phyloP scores from a whole-genome alignment of 1,284 basidiomycete genomes.

The Trichosporon sp. region DNA sequence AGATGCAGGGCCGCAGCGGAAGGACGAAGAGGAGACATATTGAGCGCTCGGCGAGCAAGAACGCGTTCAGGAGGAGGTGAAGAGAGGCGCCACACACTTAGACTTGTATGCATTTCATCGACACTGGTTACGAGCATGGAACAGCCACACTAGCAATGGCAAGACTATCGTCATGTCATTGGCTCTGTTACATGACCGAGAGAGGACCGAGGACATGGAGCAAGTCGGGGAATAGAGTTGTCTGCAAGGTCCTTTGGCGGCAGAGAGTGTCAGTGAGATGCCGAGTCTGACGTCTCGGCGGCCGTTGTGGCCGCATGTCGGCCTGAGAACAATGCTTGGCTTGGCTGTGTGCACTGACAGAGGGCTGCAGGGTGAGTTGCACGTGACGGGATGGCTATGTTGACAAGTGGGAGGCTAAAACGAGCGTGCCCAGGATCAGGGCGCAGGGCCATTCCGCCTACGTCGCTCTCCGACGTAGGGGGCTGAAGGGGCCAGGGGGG shows the following conservation, averaged over 20 bases:
- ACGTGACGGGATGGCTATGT: background rate
- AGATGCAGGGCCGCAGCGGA: constrained; percentile 61
- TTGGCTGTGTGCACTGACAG: background rate
- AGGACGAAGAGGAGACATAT: constrained; percentile 71
- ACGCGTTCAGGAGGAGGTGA: constrained; percentile 65
- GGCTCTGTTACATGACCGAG: too few relatives aligned
- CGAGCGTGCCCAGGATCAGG: background rate
- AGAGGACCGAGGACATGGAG: too few relatives aligned
- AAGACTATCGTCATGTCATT: too few relatives aligned
- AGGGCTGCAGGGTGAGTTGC: background rate
- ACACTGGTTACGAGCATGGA: background rate
- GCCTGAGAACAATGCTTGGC: background rate
- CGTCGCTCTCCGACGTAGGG: background rate
- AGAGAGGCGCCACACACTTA: too few relatives aligned
- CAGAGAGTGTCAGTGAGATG: background rate
- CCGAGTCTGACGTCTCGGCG: constrained; percentile 1
- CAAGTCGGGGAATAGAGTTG: too few relatives aligned
- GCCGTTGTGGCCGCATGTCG: background rate
- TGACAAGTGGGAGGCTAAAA: background rate
- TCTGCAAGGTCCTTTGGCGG: background rate
- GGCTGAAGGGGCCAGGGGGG: background rate
- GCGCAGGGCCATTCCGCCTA: background rate
- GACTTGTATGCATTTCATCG: constrained; percentile 2
- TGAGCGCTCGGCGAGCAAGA: constrained; percentile 81
- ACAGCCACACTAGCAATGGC: too few relatives aligned